phyloP scores from a whole-genome alignment of 1,284 basidiomycete species.

The Retiboletus fuscus region DNA sequence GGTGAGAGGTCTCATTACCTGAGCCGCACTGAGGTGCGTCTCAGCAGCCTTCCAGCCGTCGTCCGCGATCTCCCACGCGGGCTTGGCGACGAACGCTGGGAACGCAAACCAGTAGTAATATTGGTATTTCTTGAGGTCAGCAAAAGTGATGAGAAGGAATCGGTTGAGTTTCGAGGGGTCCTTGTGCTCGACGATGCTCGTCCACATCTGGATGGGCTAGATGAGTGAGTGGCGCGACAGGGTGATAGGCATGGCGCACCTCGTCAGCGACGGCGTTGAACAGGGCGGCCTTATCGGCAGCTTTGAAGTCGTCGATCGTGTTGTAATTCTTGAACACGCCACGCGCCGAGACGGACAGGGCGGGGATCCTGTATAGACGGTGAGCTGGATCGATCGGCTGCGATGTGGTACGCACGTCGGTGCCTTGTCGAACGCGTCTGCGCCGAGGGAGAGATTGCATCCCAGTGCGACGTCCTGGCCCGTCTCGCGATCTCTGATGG shows the following conservation, averaged over 20 bases:
- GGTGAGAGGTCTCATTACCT: constrained; percentile 2
- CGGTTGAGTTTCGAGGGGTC: constrained; percentile 70
- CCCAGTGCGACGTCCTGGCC: constrained; percentile 72
- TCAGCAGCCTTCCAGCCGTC: constrained; percentile 3
- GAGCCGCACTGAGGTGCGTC: not conserved
- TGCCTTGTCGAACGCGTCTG: constrained; percentile 66
- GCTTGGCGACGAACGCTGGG: constrained; percentile 89
- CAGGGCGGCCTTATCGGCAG: constrained; percentile 89
- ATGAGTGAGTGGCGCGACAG: constrained; percentile 1
- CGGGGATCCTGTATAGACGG: constrained; percentile 50
- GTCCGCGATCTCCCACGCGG: constrained; percentile 83
- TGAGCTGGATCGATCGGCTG: constrained; percentile 30
- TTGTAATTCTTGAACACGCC: constrained; percentile 94
- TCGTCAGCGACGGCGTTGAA: too few relatives aligned
- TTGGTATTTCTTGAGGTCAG: constrained; percentile 97
- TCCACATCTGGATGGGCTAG: constrained; percentile 69
- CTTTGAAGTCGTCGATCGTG: constrained; percentile 96
- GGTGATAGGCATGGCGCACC: constrained; percentile 36
- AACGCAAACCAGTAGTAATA: constrained; percentile 99
- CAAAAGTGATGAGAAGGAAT: constrained; percentile 92
- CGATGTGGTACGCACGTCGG: constrained; percentile 52
- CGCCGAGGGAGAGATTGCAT: constrained; percentile 70
- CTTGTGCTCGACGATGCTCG: too few relatives aligned
- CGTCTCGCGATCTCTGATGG: constrained; percentile 80
- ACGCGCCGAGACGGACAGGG: constrained; percentile 56